Evolutionary conservation across 306 rosid species (phyloP).

Genomic region (Malus fusca): DNA sequence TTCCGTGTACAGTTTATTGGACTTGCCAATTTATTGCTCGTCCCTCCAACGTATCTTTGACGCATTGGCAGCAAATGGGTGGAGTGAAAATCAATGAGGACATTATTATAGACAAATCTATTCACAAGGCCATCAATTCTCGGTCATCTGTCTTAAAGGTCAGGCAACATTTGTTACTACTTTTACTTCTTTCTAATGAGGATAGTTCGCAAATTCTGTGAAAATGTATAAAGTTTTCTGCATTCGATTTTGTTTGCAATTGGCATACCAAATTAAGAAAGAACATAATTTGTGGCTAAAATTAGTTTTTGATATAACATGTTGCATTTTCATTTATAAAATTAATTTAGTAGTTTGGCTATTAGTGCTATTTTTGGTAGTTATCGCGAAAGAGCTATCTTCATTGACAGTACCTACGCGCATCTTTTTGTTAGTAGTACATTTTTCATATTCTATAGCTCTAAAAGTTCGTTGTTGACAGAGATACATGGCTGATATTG

Average conservation of each 20-base stretch:
- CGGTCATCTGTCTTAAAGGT: constrained; percentile 91
- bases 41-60: constrained; percentile 68
- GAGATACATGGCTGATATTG: constrained; percentile 99
- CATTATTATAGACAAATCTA: constrained; percentile 72
- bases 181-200: background rate
- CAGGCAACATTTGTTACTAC: constrained; percentile 4
- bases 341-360: background rate
- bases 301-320: background rate
- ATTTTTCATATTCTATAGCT: background rate
- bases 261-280: constrained; percentile 1
- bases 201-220: constrained; percentile 4
- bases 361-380: background rate
- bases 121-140: constrained; percentile 80
- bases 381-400: background rate
- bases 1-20: constrained; percentile 68
- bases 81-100: constrained; percentile 79
- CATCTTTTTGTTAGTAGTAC: background rate
- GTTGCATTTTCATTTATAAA: background rate
- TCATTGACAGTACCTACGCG: background rate
- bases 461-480: constrained; percentile 9
- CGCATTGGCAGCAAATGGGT: constrained; percentile 93
- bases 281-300: background rate
- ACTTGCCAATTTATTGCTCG: constrained; percentile 92
- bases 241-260: constrained; percentile 2
- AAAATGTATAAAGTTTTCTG: constrained; percentile 2